Percentiles rank a stretch among this genome's conserved stretches.
Conservation (phyloP, 1,284 basidiomycete genomes). For the Boletus mariae region DNA sequence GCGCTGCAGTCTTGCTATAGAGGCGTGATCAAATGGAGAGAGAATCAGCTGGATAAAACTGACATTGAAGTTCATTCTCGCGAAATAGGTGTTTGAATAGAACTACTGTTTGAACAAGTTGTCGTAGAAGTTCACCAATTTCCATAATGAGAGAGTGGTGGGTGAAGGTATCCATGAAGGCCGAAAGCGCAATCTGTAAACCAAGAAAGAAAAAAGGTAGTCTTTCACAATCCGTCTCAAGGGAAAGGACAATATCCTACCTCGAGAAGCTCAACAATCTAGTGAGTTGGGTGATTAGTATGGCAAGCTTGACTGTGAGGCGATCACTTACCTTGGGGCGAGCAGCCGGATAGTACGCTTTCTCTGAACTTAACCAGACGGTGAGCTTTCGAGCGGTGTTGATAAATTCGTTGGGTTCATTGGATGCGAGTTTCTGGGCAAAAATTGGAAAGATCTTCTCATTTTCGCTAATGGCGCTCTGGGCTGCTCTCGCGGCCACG, state of each 20-base stretch:
- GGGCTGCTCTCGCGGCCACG: constrained; percentile 18
- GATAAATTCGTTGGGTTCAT: constrained; percentile 19
- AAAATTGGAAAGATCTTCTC: constrained; percentile 33
- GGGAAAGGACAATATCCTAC: constrained; percentile 6
- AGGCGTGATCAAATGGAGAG: not conserved
- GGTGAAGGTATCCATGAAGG: constrained; percentile 15
- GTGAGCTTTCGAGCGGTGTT: constrained; percentile 20
- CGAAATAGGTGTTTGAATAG: constrained; percentile 22
- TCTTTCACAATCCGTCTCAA: not conserved
- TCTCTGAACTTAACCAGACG: constrained; percentile 29
- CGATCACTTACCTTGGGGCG: constrained; percentile 23
- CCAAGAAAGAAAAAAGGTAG: not conserved
- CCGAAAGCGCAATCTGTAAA: constrained; percentile 22
- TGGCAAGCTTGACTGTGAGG: not conserved
- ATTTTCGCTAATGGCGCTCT: constrained; percentile 23
- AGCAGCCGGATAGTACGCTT: constrained; percentile 29
- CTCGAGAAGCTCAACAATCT: constrained; percentile 32
- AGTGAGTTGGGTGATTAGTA: not conserved
- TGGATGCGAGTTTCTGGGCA: constrained; percentile 25
- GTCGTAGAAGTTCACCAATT: constrained; percentile 11
- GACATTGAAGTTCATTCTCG: constrained; percentile 26
- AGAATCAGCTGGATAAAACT: not conserved
- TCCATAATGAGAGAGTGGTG: constrained; percentile 4
- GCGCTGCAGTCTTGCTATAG: constrained; percentile 21
- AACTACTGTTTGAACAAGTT: constrained; percentile 17